phyloP scores from a whole-genome alignment of 768 basidiomycete species.

The Pulveroboletus sp. region DNA sequence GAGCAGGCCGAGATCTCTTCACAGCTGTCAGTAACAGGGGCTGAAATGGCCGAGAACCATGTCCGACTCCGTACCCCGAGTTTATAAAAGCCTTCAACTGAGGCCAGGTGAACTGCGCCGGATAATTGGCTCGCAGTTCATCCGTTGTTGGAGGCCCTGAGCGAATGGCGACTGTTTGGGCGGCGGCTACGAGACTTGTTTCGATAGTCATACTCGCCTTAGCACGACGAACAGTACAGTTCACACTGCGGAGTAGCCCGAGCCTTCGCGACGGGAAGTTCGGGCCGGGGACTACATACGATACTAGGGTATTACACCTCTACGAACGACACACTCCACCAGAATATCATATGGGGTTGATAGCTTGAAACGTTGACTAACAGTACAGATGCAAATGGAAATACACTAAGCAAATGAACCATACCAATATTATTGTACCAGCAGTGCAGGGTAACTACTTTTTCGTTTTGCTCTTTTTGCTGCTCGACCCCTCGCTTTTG shows the following conservation, averaged over 20 bases:
- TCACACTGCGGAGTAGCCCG: background rate
- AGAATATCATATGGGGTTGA: too few species aligned
- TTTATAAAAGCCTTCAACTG: slow-evolving; percentile 76
- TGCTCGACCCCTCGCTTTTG: slow-evolving; percentile 27
- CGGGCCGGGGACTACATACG: too few species aligned
- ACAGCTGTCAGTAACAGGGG: background rate
- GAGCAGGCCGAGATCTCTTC: slow-evolving; percentile 76
- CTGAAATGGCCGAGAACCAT: background rate
- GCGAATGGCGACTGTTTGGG: slow-evolving; percentile 36
- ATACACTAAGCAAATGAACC: slow-evolving; percentile 9
- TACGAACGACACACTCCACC: too few species aligned
- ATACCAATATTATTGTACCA: background rate
- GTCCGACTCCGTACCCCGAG: slow-evolving; percentile 71
- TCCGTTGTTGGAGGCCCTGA: slow-evolving; percentile 66
- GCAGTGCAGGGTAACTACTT: slow-evolving; percentile 23
- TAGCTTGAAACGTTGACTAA: too few species aligned
- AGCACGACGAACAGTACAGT: background rate
- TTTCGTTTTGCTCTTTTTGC: slow-evolving; percentile 42
- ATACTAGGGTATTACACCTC: too few species aligned
- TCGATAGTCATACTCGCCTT: slow-evolving; percentile 18
- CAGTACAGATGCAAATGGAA: slow-evolving; percentile 12
- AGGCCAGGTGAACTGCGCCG: slow-evolving; percentile 70
- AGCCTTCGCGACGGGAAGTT: background rate
- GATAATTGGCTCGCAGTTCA: slow-evolving; percentile 66
- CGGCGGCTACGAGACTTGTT: background rate